Base-by-base conservation (phyloP, 2,329 filamentous ascomycete genomes). In the Fusarium albosuccineum region DNA sequence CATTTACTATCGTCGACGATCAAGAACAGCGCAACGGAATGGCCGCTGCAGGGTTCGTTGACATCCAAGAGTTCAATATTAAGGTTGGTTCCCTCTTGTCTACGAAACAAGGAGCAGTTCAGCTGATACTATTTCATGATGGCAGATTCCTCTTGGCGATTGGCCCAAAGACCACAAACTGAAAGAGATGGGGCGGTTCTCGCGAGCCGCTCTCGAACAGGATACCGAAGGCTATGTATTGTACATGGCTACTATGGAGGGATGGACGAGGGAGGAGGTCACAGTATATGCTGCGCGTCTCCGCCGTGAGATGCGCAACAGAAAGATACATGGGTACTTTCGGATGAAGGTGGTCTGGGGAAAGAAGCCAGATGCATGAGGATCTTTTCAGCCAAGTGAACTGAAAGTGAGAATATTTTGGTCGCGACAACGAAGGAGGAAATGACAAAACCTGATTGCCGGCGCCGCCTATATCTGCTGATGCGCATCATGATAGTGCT, bases 181-280 rank as follows among this genome's bases (percentile, higher is more conserved):
- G 34, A 49, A 49, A 36, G 46, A 49, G 14, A 49, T 49, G 46
- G 46, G 46, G 3, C 46, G 46, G 36, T 49, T 49, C 46, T 49
- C 46, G 11, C 46, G 46, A 7, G 46, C 46, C 46, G 17, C 46
- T 49, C 9, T 49, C 6, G 46, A 49, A 14, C 46, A 49, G 33
- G 46, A 49, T 6, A 49, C 46, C 11, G 46, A 49, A n/a, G 46
- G 46, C 6, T 49, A 49, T 5, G 46, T 49, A 16, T 22, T 49
- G 2, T 49, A 49, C n/a, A 49, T 49, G 46, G 46, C 46, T n/a
- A 50, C 46, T 50, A 37, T 34, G 17, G 33, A 50, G 3, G 46
- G 46, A 14, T 50, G 46, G 33, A 26, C 33, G 6, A 37, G 17
- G 33, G 46, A 50, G 13, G 46, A 50, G 2, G 46, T 50, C 10